These are phyloP conservation scores for Solanum bukasovii DNA, from an alignment of 257 asterid species.

Conservation along the genomic window DNA sequence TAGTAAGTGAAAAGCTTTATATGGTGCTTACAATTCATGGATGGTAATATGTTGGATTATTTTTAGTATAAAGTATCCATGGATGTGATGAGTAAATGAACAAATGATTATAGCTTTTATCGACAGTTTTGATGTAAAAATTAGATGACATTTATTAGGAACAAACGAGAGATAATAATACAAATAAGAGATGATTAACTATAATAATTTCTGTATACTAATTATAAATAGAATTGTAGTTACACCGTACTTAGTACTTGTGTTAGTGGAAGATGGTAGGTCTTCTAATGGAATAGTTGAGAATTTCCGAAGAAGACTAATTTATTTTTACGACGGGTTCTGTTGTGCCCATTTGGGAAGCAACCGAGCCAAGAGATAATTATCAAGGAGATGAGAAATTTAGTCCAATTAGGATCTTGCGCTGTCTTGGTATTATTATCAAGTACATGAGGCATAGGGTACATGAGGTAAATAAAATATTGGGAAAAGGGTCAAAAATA, in stretches of 20 bases:
- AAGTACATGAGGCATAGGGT: too few relatives aligned
- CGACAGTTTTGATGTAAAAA: neutral
- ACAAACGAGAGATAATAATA: neutral
- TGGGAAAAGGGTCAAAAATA: too few relatives aligned
- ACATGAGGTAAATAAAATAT: too few relatives aligned
- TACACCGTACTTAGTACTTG: too few relatives aligned
- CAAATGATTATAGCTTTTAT: neutral
- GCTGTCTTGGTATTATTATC: too few relatives aligned
- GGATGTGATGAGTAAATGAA: neutral
- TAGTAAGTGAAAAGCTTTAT: neutral
- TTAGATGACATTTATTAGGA: neutral
- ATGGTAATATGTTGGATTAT: neutral
- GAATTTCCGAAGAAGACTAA: too few relatives aligned
- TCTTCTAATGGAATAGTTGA: too few relatives aligned
- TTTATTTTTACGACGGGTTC: too few relatives aligned
- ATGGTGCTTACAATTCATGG: neutral
- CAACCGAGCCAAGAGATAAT: neutral
- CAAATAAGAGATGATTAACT: neutral
- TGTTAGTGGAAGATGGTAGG: too few relatives aligned
- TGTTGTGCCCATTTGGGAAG: too few relatives aligned
- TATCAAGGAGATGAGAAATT: neutral
- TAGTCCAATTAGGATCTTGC: neutral
- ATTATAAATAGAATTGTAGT: too few relatives aligned
- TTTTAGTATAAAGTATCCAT: neutral
- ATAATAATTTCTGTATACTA: too few relatives aligned